These are phyloP conservation scores for Lentinula guzmanii DNA, from an alignment of 768 basidiomycete genomes.

Conservation along the genomic window DNA sequence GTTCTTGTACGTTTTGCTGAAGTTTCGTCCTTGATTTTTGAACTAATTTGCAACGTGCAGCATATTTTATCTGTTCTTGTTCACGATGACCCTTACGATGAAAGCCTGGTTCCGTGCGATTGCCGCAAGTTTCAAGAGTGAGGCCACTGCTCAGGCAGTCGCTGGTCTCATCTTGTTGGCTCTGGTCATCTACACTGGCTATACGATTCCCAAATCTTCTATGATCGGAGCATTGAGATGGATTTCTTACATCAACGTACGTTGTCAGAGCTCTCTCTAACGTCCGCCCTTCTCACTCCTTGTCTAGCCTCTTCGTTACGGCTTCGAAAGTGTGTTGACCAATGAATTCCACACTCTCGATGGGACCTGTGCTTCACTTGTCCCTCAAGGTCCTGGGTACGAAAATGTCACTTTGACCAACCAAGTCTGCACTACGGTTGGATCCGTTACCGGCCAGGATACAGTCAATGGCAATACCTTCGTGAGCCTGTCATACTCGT, in stretches of 20 bases:
- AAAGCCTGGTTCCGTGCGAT: constrained; percentile 71
- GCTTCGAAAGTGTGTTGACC: constrained; percentile 68
- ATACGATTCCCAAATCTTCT: constrained; percentile 49
- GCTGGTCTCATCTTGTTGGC: constrained; percentile 38
- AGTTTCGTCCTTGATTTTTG: not conserved
- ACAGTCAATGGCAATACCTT: constrained; percentile 57
- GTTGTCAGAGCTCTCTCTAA: constrained; percentile 9
- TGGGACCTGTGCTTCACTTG: constrained; percentile 52
- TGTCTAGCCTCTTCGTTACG: constrained; percentile 57
- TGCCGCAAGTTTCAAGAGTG: constrained; percentile 52
- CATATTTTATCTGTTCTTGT: constrained; percentile 53
- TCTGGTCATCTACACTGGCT: constrained; percentile 53
- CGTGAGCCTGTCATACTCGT: constrained; percentile 43
- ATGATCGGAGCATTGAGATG: constrained; percentile 69
- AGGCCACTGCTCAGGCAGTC: constrained; percentile 58
- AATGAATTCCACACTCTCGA: constrained; percentile 78
- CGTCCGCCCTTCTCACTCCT: constrained; percentile 4
- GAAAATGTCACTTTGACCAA: constrained; percentile 48
- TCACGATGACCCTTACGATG: constrained; percentile 57
- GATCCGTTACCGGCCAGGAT: constrained; percentile 54
- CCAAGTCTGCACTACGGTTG: constrained; percentile 73
- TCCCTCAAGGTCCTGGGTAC: constrained; percentile 61
- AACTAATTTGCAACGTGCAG: constrained; percentile 22
- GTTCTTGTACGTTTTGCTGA: constrained; percentile 51
- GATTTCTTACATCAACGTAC: constrained; percentile 59